Base-by-base conservation (phyloP, 768 basidiomycete genomes). In the Sporobolomyces roseus region DNA sequence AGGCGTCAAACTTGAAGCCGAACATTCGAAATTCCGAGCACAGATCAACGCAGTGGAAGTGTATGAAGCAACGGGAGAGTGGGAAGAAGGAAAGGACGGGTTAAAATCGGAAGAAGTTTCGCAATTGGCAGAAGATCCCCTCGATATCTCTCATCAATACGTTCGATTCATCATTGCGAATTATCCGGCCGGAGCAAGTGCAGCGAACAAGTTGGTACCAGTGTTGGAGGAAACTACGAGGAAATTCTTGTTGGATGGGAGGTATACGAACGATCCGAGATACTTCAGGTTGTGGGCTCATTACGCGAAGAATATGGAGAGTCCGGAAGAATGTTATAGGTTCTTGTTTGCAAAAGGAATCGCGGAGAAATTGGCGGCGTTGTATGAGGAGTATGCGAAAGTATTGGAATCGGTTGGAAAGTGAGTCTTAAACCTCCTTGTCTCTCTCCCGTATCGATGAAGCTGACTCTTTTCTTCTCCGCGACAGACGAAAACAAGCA, bases 251-350 rank as follows among this genome's bases (percentile, higher is more conserved):
- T 83, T 85, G 32, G 94, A 98, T 77, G 81, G 84, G n/a, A 79
- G 86, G 19, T 98, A 96, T 79, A 74, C 76, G 54, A 86, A 85
- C 59, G 93, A 98, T 81, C 80, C 91, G 58, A 84, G 94, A 48
- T 96, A 97, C 79, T 82, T 97, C 55, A 90, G 91, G 77, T 78
- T 97, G 25, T 99, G 96, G 96, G 84, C 87, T 27, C 82, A 88
- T 55, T 93, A 94, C 77, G 88, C 93, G 14, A 85, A 85, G 61
- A 84, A 88, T 75, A 85, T 91, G 61, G 88, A 92, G 74, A 84
- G 85, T 74, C 81, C 87, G 5, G 82, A 83, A 23, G 84, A 93
- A 78, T 83, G 91, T 72, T 97, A 90, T 79, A 84, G 86, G 71
- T 98, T 93, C 79, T 79, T 97, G 77, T 82, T 96, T 71, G 87